phyloP scores from a whole-genome alignment of 805 yeast genomes.

The Cyberlindnera mrakii region DNA sequence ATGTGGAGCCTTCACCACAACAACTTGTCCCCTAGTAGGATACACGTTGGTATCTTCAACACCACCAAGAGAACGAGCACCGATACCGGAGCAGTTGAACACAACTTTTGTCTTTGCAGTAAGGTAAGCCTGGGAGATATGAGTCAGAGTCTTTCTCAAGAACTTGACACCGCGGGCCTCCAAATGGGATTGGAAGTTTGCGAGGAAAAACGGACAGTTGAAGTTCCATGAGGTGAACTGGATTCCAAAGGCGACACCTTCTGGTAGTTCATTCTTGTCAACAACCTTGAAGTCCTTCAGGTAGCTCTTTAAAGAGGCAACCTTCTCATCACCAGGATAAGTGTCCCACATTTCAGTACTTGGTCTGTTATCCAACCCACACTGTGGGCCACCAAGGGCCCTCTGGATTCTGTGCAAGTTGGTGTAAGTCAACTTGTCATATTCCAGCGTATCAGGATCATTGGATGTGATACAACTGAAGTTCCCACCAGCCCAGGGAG shows the following conservation, averaged over 20 bases:
- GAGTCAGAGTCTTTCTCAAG: constrained; percentile 38
- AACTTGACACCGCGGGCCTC: constrained; percentile 45
- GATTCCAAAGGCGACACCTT: constrained; percentile 52
- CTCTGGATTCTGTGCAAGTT: constrained; percentile 37
- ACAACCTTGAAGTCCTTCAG: constrained; percentile 41
- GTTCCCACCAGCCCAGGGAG: constrained; percentile 77
- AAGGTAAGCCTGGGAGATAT: constrained; percentile 50
- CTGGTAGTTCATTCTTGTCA: constrained; percentile 34
- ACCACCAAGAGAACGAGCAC: constrained; percentile 59
- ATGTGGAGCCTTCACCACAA: constrained; percentile 66
- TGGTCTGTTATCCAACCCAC: constrained; percentile 50
- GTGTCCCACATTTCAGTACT: constrained; percentile 57
- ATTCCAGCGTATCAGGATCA: constrained; percentile 42
- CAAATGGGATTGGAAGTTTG: constrained; percentile 40
- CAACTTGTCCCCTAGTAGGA: constrained; percentile 80
- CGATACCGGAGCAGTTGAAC: constrained; percentile 75
- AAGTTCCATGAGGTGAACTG: constrained; percentile 57
- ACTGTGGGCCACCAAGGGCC: constrained; percentile 37
- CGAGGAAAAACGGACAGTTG: constrained; percentile 60
- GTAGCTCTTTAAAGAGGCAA: constrained; percentile 42
- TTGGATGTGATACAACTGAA: constrained; percentile 56
- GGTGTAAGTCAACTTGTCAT: constrained; percentile 53
- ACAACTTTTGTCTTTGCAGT: constrained; percentile 31
- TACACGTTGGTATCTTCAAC: constrained; percentile 55
- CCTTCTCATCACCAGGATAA: constrained; percentile 39